Evolutionary conservation across 805 yeast species (phyloP).

Genomic region (Metschnikowia picachoensis): DNA sequence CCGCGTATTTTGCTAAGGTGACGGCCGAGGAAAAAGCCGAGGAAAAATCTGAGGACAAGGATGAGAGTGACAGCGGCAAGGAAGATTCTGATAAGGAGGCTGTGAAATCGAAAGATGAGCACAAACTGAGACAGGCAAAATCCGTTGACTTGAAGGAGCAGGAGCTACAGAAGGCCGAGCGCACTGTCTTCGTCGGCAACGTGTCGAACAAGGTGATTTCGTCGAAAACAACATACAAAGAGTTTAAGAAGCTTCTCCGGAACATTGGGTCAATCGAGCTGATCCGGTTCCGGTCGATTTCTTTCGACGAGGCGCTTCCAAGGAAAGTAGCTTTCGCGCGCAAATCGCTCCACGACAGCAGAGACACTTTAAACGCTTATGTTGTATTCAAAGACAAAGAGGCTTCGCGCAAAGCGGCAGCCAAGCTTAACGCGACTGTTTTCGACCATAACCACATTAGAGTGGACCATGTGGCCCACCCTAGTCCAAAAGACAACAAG

Average conservation of each 20-base stretch:
- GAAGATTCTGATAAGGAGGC: conserved; percentile 19
- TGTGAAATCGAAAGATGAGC: conserved; percentile 19
- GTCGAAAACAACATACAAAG: conserved; percentile 55
- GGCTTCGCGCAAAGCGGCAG: conserved; percentile 44
- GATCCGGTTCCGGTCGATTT: conserved; percentile 86
- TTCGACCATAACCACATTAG: conserved; percentile 75
- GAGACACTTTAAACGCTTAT: conserved; percentile 86
- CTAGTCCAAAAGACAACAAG: conserved; percentile 78
- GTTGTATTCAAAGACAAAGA: conserved; percentile 65
- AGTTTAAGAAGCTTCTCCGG: conserved; percentile 61
- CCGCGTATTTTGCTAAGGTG: conserved; percentile 14
- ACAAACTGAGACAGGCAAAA: conserved; percentile 35
- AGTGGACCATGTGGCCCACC: conserved; percentile 92
- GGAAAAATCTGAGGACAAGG: conserved; percentile 41
- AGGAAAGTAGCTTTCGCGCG: conserved; percentile 87
- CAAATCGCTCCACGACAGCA: conserved; percentile 68
- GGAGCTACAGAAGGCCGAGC: conserved; percentile 80
- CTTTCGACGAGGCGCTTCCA: conserved; percentile 83
- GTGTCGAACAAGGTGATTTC: conserved; percentile 63
- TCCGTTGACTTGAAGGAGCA: conserved; percentile 56
- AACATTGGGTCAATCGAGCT: conserved; percentile 59
- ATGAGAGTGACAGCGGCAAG: conserved; percentile 30
- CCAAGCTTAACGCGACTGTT: conserved; percentile 58
- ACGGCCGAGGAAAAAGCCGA: conserved; percentile 8
- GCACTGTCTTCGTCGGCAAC: conserved; percentile 87